Evolutionary conservation across 495 filamentous ascomycete genomes (phyloP), one percentile per base, ranked within the genome.

Genomic region (Lasiosphaeria hispida): DNA sequence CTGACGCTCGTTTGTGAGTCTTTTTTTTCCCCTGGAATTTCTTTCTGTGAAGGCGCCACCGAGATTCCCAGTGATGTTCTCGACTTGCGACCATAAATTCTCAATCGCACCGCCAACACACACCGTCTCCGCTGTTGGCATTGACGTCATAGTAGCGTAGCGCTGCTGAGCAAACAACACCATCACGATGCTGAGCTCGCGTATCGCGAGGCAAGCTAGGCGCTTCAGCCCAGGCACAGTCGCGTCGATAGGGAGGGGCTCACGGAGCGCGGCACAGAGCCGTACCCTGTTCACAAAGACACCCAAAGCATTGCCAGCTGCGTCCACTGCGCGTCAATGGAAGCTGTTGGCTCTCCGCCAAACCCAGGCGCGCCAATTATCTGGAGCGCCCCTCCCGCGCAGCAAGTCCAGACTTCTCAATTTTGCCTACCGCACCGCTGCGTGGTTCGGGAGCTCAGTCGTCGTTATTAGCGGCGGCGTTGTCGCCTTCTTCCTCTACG

Each of bases 401-500:
- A 45, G 61, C 38, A 73, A 64, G 55, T 79, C 75, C 4, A 67
- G 64, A 34, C 23, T 78, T 3, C 61, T 81, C 23, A 81, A 80
- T 63, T 81, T 80, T 56, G 56, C 66, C 30, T 82, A 81, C 62
- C 75, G 81, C 51, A 73, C 72, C 18, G 78, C 77, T 0, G 78
- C 81, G 3, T 70, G 72, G 59, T 52, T 84, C 19, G 81, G 81
- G 23, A 75, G 70, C 11, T 76, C 80, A 1, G 60, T 80, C 23
- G 66, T 71, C 0, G 67, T 82, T 38, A 5, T 83, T 8, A 73
- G 75, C 43, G 53, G 68, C 10, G 70, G 80, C 17, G 80, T 97
- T 3, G 66, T 90, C 30, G 89, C 80, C 10, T 96, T 99, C 79
- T 97, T 99, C 75, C 63, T 94, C 63, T 99, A 96, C 73, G 95